Base-by-base conservation (phyloP, 2,329 filamentous ascomycete species). In the Fusarium sp. region DNA sequence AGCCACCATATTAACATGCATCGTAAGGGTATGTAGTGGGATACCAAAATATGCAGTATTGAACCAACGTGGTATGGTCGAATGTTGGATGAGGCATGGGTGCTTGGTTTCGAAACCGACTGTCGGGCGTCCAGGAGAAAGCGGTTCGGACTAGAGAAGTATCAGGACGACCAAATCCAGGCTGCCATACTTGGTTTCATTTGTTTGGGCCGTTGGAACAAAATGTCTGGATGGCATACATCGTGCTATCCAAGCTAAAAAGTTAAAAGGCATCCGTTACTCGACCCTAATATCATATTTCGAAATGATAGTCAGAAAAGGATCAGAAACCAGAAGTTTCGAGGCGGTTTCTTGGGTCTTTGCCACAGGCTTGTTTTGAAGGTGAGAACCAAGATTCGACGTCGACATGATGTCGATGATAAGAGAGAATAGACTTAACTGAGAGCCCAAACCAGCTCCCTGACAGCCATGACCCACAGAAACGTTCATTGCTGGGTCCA, bases 401-500 rank as follows among this genome's bases (percentile, higher is more conserved):
- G 57, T 51, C 16, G 30, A 28, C 49, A 58, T 67, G 36, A 50
- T 67, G 57, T 47, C 58, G 40, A 59, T 50, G 49, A 49, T 36
- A 30, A 67, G 42, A 50, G 51, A 53, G 40, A 50, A 58, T 65
- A 64, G 40, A 65, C 52, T 65, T 60, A 66, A 45, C 16, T 50
- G 46, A 57, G 55, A 60, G 45, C 50, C 63, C 60, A 66, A 72
- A 64, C 66, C 51, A 72, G 70, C 57, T 63, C 65, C 26, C 65
- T 57, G 65, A 63, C 46, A 68, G 63, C 50, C 38, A 53, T 53
- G 54, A 58, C 56, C 61, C 70, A 69, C 46, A 60, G 51, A 55
- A 61, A 64, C 55, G 62, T 53, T 64, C 60, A 58, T 56, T 66
- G 57, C 63, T 71, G 57, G 69, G 69, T 70, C 65, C 55, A 57